A percentile compares a stretch with the other conserved stretches of the same genome.
Evolutionary conservation across 2,329 filamentous ascomycete genomes (phyloP).

Genomic region (Zalaria sp.): DNA sequence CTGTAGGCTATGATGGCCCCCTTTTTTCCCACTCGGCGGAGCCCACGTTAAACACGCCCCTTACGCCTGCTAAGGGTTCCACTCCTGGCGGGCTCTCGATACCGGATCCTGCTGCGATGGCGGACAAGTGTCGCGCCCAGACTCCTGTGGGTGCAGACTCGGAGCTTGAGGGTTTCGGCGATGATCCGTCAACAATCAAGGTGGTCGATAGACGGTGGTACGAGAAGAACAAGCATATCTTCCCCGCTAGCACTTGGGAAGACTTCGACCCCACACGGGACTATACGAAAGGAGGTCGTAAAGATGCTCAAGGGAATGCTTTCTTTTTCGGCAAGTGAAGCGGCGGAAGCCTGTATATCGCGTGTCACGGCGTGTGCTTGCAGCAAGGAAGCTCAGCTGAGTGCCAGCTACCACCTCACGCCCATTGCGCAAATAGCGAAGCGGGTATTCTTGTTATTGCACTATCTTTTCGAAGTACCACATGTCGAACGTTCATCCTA

Average conservation of each 20-base stretch:
- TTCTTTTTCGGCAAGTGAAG: conserved; percentile 47
- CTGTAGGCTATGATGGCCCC: conserved; percentile 54
- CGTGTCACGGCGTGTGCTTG: neutral
- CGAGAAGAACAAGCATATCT: conserved; percentile 95
- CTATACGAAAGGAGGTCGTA: conserved; percentile 61
- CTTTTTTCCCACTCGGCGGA: conserved; percentile 64
- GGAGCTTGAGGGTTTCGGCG: conserved; percentile 54
- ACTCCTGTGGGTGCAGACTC: conserved; percentile 33
- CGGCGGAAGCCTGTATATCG: neutral
- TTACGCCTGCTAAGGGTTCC: conserved; percentile 1
- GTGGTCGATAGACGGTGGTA: conserved; percentile 96
- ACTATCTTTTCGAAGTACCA: neutral
- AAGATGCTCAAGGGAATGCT: conserved; percentile 77
- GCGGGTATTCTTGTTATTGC: too few relatives aligned
- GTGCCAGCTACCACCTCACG: neutral
- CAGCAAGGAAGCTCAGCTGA: neutral
- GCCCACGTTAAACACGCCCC: conserved; percentile 28
- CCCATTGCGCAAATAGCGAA: neutral
- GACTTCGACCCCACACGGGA: conserved; percentile 86
- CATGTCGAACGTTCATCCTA: neutral
- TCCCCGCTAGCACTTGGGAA: conserved; percentile 88
- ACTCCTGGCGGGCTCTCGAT: conserved; percentile 5
- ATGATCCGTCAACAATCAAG: conserved; percentile 74
- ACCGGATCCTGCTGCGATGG: conserved; percentile 2
- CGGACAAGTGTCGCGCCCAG: neutral